Evolutionary conservation across 2,329 filamentous ascomycete species (phyloP).

Genomic region (Beauveria medogensis): DNA sequence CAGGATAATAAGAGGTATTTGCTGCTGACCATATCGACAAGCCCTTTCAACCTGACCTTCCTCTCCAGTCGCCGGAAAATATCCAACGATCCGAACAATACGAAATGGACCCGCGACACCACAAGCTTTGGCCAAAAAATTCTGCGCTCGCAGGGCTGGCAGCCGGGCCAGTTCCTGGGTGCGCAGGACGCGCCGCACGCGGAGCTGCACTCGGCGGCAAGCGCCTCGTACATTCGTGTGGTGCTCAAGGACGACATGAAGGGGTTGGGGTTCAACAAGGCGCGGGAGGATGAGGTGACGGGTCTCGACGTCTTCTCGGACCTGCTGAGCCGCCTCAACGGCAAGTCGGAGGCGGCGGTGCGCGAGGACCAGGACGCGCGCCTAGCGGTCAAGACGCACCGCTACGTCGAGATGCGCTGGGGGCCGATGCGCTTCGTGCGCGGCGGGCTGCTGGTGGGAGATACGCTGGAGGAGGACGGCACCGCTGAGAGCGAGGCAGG

Average conservation of each 20-base stretch:
- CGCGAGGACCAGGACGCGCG: conserved; percentile 61
- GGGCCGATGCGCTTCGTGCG: conserved; percentile 79
- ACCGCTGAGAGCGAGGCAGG: conserved; percentile 5
- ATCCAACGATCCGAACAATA: conserved; percentile 90
- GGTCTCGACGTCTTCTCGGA: conserved; percentile 83
- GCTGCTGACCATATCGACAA: not conserved
- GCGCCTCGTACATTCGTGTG: conserved; percentile 77
- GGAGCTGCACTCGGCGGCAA: conserved; percentile 69
- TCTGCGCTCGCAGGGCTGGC: conserved; percentile 82
- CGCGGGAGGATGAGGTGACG: conserved; percentile 68
- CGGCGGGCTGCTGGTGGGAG: conserved; percentile 63
- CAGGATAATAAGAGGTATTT: conserved; percentile 9
- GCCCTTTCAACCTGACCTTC: not conserved
- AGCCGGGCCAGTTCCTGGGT: conserved; percentile 75
- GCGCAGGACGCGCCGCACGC: conserved; percentile 68
- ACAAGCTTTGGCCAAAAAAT: conserved; percentile 83
- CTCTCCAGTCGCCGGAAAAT: conserved; percentile 51
- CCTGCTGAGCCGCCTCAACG: conserved; percentile 80
- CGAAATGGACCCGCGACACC: conserved; percentile 78
- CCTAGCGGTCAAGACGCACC: conserved; percentile 61
- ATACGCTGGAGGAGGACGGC: conserved; percentile 39
- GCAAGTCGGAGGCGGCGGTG: conserved; percentile 67
- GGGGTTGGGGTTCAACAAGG: conserved; percentile 75
- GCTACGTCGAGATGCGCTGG: conserved; percentile 68
- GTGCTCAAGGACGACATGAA: conserved; percentile 84